Percentiles rank a stretch among this genome's conserved stretches.
These are phyloP conservation scores for Coccinonectria pachysandricola DNA, from an alignment of 2,329 filamentous ascomycete species.

Conservation along the genomic window DNA sequence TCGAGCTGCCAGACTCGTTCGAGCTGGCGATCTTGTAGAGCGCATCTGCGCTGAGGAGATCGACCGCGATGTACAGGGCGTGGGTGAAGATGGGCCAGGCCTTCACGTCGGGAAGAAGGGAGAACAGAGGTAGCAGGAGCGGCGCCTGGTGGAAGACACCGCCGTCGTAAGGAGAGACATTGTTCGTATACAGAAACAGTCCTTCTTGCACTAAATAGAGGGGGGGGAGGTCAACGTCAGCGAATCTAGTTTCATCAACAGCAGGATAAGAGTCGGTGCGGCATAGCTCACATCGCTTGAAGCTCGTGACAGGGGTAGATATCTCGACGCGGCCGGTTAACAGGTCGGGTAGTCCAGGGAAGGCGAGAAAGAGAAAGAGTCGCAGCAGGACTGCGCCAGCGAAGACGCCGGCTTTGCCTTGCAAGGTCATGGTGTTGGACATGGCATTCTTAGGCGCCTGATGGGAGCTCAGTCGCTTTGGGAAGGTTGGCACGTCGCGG, in stretches of 20 bases:
- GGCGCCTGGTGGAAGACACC: constrained; percentile 78
- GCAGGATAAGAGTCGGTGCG: too few relatives aligned
- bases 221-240: not conserved
- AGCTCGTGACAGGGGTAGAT: constrained; percentile 93
- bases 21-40: constrained; percentile 72
- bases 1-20: constrained; percentile 64
- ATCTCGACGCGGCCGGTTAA: constrained; percentile 90
- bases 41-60: constrained; percentile 72
- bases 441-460: constrained; percentile 23
- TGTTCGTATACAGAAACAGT: constrained; percentile 88
- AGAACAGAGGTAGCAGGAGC: constrained; percentile 82
- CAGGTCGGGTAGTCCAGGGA: constrained; percentile 74
- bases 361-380: constrained; percentile 67
- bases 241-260: too few relatives aligned
- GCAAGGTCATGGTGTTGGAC: constrained; percentile 29
- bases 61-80: constrained; percentile 69
- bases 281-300: constrained; percentile 84
- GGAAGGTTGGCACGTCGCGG: constrained; percentile 6
- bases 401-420: constrained; percentile 49
- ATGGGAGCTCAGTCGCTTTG: constrained; percentile 8
- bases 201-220: constrained; percentile 60
- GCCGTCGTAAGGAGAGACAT: constrained; percentile 94
- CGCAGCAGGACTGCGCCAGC: constrained; percentile 66
- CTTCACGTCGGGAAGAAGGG: constrained; percentile 64
- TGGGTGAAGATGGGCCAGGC: constrained; percentile 63